Evolutionary conservation across 2,329 filamentous ascomycete species (phyloP).

Genomic region (Xylaria polymorpha): DNA sequence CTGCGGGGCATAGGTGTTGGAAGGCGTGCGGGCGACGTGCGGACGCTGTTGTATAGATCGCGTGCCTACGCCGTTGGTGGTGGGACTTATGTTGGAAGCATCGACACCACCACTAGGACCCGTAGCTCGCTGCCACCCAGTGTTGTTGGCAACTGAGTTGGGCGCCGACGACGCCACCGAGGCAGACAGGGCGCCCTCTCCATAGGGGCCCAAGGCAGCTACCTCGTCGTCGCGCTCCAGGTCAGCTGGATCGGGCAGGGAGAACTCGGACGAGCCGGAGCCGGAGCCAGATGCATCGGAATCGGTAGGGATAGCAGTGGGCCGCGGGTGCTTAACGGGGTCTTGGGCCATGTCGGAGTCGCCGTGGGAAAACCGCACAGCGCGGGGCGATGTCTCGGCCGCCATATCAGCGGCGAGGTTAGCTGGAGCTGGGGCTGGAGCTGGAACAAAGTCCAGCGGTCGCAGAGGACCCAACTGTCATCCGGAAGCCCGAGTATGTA

Average conservation of each 20-base stretch:
- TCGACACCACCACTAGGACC: conserved; percentile 36
- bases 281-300: conserved; percentile 56
- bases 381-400: conserved; percentile 64
- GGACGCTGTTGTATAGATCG: conserved; percentile 76
- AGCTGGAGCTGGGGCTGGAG: conserved; percentile 36
- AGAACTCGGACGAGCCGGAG: conserved; percentile 60
- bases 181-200: conserved; percentile 55
- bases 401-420: conserved; percentile 43
- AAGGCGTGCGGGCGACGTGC: conserved; percentile 77
- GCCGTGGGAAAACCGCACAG: conserved; percentile 66
- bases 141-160: conserved; percentile 57
- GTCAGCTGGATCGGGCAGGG: conserved; percentile 58
- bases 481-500: conserved; percentile 15
- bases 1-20: conserved; percentile 80
- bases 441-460: conserved; percentile 43
- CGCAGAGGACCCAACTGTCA: conserved; percentile 22
- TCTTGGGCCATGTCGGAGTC: conserved; percentile 61
- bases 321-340: conserved; percentile 55
- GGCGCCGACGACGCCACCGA: conserved; percentile 58
- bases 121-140: conserved; percentile 55
- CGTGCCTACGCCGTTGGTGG: conserved; percentile 50
- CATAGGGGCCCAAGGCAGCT: conserved; percentile 58
- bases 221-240: conserved; percentile 63
- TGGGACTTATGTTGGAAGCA: conserved; percentile 44
- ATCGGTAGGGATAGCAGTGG: conserved; percentile 55